Evolutionary conservation across 2,329 filamentous ascomycete genomes (phyloP).

Genomic region (Xylariales sp.): DNA sequence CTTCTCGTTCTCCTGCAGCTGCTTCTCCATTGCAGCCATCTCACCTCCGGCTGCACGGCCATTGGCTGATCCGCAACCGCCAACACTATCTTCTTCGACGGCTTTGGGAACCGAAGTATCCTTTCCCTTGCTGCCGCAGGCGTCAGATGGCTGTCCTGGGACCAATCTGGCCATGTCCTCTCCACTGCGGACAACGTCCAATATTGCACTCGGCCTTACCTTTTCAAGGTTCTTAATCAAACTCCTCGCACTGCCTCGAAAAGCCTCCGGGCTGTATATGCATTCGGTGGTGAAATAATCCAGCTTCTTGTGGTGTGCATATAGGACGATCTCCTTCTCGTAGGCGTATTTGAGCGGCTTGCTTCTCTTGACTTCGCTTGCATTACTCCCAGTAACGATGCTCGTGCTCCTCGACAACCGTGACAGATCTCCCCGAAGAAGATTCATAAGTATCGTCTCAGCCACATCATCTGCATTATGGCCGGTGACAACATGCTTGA

Average conservation of each 20-base stretch:
- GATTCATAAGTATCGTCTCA: slow-evolving; percentile 96
- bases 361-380: slow-evolving; percentile 87
- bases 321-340: slow-evolving; percentile 97
- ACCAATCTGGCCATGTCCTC: slow-evolving; percentile 95
- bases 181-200: slow-evolving; percentile 91
- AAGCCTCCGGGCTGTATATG: slow-evolving; percentile 96
- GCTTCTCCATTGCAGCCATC: slow-evolving; percentile 77
- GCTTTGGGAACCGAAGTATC: slow-evolving; percentile 26
- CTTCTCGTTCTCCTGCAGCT: slow-evolving; percentile 59
- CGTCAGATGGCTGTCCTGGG: slow-evolving; percentile 49
- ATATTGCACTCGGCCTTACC: slow-evolving; percentile 85
- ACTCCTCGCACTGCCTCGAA: slow-evolving; percentile 83
- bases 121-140: slow-evolving; percentile 43
- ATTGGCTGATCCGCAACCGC: slow-evolving; percentile 71
- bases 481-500: slow-evolving; percentile 91
- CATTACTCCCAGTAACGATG: slow-evolving; percentile 74
- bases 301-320: slow-evolving; percentile 92
- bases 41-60: slow-evolving; percentile 66
- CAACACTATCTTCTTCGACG: slow-evolving; percentile 50
- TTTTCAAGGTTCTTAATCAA: slow-evolving; percentile 94
- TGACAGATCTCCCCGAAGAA: slow-evolving; percentile 84
- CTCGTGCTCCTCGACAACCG: slow-evolving; percentile 83
- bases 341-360: slow-evolving; percentile 98
- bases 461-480: slow-evolving; percentile 98
- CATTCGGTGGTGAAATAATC: slow-evolving; percentile 99